Percentiles rank a stretch among this genome's conserved stretches.
Conservation (phyloP, 495 filamentous ascomycete genomes). For the Xylaria telfairii region DNA sequence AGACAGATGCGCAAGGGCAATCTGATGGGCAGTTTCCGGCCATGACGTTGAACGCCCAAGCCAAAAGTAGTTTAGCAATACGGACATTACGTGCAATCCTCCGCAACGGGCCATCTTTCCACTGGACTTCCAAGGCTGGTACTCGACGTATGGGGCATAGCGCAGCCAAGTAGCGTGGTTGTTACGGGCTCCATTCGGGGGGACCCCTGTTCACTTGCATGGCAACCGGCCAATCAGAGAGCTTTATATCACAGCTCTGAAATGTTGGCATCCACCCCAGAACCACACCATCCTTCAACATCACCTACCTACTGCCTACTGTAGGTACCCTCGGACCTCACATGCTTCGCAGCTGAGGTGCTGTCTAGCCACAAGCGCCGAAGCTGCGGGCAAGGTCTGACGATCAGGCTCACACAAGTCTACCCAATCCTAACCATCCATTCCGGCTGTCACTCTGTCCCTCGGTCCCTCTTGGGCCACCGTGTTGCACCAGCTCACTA, state of each 20-base stretch:
- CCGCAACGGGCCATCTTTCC: constrained; percentile 1
- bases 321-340: constrained; percentile 1
- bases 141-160: constrained; percentile 10
- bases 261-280: constrained; percentile 15
- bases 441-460: too few species aligned
- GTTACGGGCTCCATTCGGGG: neutral
- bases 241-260: neutral
- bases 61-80: constrained; percentile 5
- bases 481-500: neutral
- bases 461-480: neutral
- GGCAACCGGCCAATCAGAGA: neutral
- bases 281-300: constrained; percentile 17
- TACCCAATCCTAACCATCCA: neutral
- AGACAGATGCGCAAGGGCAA: neutral
- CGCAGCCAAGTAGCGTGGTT: constrained; percentile 2
- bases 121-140: constrained; percentile 6
- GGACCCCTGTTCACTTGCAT: constrained; percentile 5
- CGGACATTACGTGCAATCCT: constrained; percentile 9
- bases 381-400: neutral
- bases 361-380: neutral
- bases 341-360: constrained; percentile 5
- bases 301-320: neutral
- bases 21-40: constrained; percentile 2
- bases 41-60: neutral
- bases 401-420: neutral